These are phyloP conservation scores for Coemansia umbellata DNA, from an alignment of 192 early-diverging fungal species.

Conservation along the genomic window DNA sequence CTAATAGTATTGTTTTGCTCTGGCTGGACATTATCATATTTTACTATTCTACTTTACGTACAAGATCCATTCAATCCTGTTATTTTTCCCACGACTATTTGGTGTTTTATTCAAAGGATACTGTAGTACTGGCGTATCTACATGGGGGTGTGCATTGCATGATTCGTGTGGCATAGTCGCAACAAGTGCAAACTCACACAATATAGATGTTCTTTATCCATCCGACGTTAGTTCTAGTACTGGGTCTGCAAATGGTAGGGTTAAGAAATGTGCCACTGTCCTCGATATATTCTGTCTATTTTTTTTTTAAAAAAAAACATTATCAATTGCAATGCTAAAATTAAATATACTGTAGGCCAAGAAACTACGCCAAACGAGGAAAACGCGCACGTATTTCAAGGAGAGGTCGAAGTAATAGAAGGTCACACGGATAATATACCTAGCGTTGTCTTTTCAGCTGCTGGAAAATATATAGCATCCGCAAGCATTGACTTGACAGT, in stretches of 20 bases:
- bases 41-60: too few relatives aligned
- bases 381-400: slow-evolving; percentile 2
- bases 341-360: too few relatives aligned
- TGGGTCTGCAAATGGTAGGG: not conserved
- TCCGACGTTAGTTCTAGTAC: not conserved
- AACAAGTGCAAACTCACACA: slow-evolving; percentile 39
- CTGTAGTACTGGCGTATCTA: slow-evolving; percentile 16
- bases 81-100: not conserved
- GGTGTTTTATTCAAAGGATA: not conserved
- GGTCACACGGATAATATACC: slow-evolving; percentile 33
- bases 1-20: too few relatives aligned
- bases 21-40: too few relatives aligned
- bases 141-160: slow-evolving; percentile 41
- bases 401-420: not conserved
- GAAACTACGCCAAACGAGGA: too few relatives aligned
- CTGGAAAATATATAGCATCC: slow-evolving; percentile 30
- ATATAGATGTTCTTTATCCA: slow-evolving; percentile 12
- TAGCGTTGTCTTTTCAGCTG: slow-evolving; percentile 23
- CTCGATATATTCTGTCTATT: too few relatives aligned
- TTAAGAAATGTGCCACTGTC: too few relatives aligned
- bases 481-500: slow-evolving; percentile 38
- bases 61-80: too few relatives aligned
- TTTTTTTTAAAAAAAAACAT: too few relatives aligned
- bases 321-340: too few relatives aligned
- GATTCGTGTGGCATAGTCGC: slow-evolving; percentile 7